phyloP scores from a whole-genome alignment of 2,329 filamentous ascomycete genomes.

The Dactylonectria macrodidyma region DNA sequence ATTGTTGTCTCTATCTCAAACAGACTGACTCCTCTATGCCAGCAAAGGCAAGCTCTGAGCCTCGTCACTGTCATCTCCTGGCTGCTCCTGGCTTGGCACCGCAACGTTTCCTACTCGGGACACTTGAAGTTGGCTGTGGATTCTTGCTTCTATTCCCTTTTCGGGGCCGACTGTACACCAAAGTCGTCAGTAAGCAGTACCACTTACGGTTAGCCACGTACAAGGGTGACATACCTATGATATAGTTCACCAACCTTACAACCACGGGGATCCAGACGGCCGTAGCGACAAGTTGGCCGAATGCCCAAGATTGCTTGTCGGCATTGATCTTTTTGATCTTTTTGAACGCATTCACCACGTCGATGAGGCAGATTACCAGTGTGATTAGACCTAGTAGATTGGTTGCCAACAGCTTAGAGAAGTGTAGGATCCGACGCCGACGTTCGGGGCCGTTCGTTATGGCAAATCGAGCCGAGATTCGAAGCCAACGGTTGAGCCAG shows the following conservation, averaged over 20 bases:
- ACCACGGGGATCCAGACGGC: constrained; percentile 19
- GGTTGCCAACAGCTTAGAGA: not conserved
- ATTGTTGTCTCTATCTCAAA: not conserved
- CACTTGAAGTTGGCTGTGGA: not conserved
- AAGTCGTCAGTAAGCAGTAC: too few relatives aligned
- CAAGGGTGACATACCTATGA: not conserved
- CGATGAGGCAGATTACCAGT: not conserved
- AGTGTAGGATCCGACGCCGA: not conserved
- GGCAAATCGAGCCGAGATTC: too few relatives aligned
- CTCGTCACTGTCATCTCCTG: not conserved
- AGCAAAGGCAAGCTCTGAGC: not conserved
- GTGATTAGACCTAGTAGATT: not conserved
- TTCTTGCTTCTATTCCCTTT: too few relatives aligned
- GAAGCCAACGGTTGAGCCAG: too few relatives aligned
- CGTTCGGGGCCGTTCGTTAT: not conserved
- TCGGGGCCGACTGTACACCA: too few relatives aligned
- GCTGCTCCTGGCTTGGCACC: not conserved
- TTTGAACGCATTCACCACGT: not conserved
- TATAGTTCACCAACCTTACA: not conserved
- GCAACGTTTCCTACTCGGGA: not conserved
- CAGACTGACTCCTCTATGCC: not conserved
- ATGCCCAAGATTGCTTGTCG: constrained; percentile 11
- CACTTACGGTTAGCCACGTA: too few relatives aligned
- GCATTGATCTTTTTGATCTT: not conserved
- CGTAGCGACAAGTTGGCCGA: constrained; percentile 18